phyloP scores from a whole-genome alignment of 108 stramenopile species.

The Nannochloropsis gaditana region DNA sequence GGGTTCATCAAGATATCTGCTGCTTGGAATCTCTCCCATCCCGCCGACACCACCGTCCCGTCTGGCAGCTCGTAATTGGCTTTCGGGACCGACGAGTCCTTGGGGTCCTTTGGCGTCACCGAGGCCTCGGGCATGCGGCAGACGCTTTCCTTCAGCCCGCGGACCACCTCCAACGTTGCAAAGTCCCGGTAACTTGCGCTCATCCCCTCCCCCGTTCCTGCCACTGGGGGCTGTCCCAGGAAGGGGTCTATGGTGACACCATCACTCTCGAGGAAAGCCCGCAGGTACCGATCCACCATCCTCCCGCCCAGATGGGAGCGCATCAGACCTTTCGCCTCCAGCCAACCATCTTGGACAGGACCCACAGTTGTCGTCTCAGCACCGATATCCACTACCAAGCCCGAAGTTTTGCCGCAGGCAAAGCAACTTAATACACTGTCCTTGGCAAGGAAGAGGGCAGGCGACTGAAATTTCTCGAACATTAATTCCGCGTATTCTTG shows the following conservation, averaged over 20 bases:
- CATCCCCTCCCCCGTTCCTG: not conserved
- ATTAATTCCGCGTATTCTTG: conserved; percentile 43
- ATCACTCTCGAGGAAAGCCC: not conserved
- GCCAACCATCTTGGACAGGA: conserved; percentile 51
- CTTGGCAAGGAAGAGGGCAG: conserved; percentile 53
- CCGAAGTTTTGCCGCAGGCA: conserved; percentile 53
- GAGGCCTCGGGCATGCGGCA: not conserved
- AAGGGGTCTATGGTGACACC: not conserved
- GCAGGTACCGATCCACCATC: conserved; percentile 21
- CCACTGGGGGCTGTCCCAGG: not conserved
- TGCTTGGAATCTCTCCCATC: not conserved
- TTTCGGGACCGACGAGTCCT: not conserved
- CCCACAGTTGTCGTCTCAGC: conserved; percentile 39
- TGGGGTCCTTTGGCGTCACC: not conserved
- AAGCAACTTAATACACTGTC: conserved; percentile 51
- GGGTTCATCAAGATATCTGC: not conserved
- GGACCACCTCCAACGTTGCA: conserved; percentile 25
- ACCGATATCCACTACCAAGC: conserved; percentile 46
- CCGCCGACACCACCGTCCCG: not conserved
- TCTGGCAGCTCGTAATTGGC: conserved; percentile 20
- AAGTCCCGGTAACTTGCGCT: conserved; percentile 21
- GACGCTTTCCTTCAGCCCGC: conserved; percentile 26
- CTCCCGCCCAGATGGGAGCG: conserved; percentile 26
- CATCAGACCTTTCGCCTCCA: conserved; percentile 24
- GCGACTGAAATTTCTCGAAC: conserved; percentile 50